phyloP scores from a whole-genome alignment of 768 basidiomycete genomes.

The Collybiopsis luxurians region DNA sequence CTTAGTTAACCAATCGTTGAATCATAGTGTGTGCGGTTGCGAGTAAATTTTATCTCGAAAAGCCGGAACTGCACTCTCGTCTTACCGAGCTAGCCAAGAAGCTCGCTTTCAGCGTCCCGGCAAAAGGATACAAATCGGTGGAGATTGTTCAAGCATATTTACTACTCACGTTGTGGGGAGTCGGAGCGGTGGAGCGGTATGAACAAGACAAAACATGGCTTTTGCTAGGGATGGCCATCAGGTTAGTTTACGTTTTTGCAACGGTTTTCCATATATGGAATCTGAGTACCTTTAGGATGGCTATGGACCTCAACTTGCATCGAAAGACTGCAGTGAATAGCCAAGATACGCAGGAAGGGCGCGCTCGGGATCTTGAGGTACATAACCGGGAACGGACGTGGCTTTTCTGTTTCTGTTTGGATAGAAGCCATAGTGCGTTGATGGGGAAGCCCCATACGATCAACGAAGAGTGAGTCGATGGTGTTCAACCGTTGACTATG shows the following conservation, averaged over 20 bases:
- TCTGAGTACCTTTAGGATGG: constrained; percentile 62
- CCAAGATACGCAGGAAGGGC: constrained; percentile 75
- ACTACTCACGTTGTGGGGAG: constrained; percentile 84
- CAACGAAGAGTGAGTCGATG: constrained; percentile 91
- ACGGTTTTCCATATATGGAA: not conserved
- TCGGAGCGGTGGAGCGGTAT: constrained; percentile 93
- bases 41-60: constrained; percentile 80
- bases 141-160: constrained; percentile 96
- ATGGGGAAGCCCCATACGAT: constrained; percentile 96
- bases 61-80: constrained; percentile 77
- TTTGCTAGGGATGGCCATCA: constrained; percentile 80
- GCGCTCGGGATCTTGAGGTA: constrained; percentile 77
- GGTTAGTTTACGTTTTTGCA: constrained; percentile 38
- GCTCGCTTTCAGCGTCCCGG: constrained; percentile 85
- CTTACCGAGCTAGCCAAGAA: constrained; percentile 83
- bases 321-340: constrained; percentile 68
- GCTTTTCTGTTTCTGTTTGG: constrained; percentile 84
- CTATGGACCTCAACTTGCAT: constrained; percentile 92
- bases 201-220: constrained; percentile 97
- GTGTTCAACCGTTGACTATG: too few species aligned
- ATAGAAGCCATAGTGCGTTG: constrained; percentile 89
- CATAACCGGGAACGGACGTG: constrained; percentile 95
- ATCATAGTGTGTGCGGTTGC: constrained; percentile 88
- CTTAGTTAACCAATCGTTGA: not conserved
- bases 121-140: constrained; percentile 86